These are phyloP conservation scores for Irpex rosettiformis DNA, from an alignment of 1,284 basidiomycete species.

Conservation along the genomic window DNA sequence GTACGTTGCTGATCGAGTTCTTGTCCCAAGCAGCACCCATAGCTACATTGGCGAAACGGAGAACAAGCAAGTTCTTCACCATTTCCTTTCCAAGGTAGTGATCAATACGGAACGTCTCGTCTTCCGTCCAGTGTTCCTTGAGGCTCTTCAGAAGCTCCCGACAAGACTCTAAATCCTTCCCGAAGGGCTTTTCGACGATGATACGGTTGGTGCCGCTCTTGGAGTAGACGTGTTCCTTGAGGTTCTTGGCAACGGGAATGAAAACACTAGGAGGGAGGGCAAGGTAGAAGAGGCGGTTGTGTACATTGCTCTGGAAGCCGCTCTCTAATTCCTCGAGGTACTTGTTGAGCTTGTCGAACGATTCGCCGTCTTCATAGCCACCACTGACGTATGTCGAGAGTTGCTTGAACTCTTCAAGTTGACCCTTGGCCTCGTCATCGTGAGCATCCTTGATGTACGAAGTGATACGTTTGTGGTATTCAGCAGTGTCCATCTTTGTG, in stretches of 20 bases:
- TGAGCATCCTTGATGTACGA: conserved; percentile 81
- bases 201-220: conserved; percentile 78
- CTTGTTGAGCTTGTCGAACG: conserved; percentile 76
- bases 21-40: conserved; percentile 89
- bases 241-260: conserved; percentile 79
- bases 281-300: conserved; percentile 88
- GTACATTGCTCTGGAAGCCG: conserved; percentile 56
- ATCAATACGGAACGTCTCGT: conserved; percentile 97
- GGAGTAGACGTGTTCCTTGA: conserved; percentile 81
- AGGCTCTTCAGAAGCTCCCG: conserved; percentile 75
- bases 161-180: conserved; percentile 89
- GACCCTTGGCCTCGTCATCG: conserved; percentile 53
- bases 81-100: conserved; percentile 99
- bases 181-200: conserved; percentile 97
- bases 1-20: conserved; percentile 91
- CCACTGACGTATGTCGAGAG: conserved; percentile 82
- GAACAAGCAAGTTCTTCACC: conserved; percentile 95
- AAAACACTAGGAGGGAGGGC: conserved; percentile 94
- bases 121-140: conserved; percentile 88
- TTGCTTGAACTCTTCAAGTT: conserved; percentile 80
- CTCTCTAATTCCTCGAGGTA: conserved; percentile 79
- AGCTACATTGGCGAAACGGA: conserved; percentile 91
- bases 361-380: conserved; percentile 79
- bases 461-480: conserved; percentile 82
- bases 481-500: conserved; percentile 88